phyloP scores from a whole-genome alignment of 305 asterid species.

The Solanum chacoense region DNA sequence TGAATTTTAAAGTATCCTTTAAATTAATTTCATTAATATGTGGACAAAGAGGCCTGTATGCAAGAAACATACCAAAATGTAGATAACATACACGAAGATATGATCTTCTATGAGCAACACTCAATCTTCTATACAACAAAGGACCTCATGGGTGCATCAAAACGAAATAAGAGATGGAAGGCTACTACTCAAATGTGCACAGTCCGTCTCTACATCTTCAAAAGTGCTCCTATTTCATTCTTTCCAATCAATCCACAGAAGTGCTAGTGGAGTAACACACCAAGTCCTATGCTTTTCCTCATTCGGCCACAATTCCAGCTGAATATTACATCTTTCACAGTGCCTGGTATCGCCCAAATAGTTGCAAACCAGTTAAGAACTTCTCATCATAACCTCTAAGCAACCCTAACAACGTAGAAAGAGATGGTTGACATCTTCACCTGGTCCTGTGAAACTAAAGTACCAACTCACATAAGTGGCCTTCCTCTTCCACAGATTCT shows the following conservation, averaged over 20 bases:
- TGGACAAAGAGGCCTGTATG: not conserved
- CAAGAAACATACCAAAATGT: not conserved
- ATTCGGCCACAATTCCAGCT: not conserved
- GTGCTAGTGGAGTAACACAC: not conserved
- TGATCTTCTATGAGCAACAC: not conserved
- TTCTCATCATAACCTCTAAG: not conserved
- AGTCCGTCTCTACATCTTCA: not conserved
- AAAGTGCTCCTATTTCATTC: not conserved
- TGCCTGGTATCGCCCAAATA: not conserved
- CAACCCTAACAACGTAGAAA: not conserved
- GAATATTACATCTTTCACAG: not conserved
- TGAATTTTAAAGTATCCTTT: not conserved
- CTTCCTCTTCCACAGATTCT: not conserved
- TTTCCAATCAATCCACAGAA: not conserved
- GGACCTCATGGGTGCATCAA: not conserved
- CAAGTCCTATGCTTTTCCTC: not conserved
- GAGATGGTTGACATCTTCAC: not conserved
- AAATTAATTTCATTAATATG: not conserved
- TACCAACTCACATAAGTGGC: not conserved
- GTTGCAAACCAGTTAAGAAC: not conserved
- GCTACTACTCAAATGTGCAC: not conserved
- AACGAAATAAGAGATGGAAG: not conserved
- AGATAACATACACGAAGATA: not conserved
- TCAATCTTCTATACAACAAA: not conserved
- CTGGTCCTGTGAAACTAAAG: not conserved